A percentile compares a stretch with the other conserved stretches of the same genome.
phyloP scores from a whole-genome alignment of 1,139 yeast genomes.

The Williopsis jadinii region DNA sequence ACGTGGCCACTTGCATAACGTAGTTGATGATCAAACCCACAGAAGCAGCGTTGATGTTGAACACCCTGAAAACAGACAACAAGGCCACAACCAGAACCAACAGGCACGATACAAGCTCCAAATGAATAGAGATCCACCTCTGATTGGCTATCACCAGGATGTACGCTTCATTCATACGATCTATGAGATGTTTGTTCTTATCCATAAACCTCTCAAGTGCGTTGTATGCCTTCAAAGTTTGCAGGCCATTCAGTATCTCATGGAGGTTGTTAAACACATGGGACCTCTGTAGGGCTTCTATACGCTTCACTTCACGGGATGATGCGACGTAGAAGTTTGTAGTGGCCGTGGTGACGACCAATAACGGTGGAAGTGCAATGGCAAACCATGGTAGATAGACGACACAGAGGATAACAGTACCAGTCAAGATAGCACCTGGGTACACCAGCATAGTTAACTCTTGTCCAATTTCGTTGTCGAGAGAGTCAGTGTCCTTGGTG shows the following conservation, averaged over 20 bases:
- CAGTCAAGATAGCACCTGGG: too few relatives aligned
- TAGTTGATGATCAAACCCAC: constrained; percentile 67
- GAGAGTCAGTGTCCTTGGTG: constrained; percentile 77
- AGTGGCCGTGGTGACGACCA: constrained; percentile 32
- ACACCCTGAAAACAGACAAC: constrained; percentile 56
- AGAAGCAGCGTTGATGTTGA: constrained; percentile 55
- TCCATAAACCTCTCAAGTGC: constrained; percentile 31
- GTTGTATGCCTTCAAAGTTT: constrained; percentile 47
- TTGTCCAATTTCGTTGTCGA: constrained; percentile 69
- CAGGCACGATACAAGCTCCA: constrained; percentile 37
- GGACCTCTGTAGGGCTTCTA: constrained; percentile 58
- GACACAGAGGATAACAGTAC: constrained; percentile 52
- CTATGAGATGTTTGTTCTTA: constrained; percentile 35
- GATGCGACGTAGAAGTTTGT: constrained; percentile 52
- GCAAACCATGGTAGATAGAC: constrained; percentile 66
- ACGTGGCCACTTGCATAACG: constrained; percentile 42
- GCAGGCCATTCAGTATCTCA: constrained; percentile 51
- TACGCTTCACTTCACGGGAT: constrained; percentile 54
- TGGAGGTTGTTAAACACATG: constrained; percentile 56
- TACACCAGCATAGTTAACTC: constrained; percentile 45
- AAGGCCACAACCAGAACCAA: constrained; percentile 41
- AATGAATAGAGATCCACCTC: constrained; percentile 51
- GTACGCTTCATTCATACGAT: constrained; percentile 52
- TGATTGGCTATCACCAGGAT: constrained; percentile 46
- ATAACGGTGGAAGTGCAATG: constrained; percentile 48